Evolutionary conservation across 2,329 filamentous ascomycete genomes (phyloP), one percentile per base, ranked within the genome.

Genomic region (Talaromyces sp.): DNA sequence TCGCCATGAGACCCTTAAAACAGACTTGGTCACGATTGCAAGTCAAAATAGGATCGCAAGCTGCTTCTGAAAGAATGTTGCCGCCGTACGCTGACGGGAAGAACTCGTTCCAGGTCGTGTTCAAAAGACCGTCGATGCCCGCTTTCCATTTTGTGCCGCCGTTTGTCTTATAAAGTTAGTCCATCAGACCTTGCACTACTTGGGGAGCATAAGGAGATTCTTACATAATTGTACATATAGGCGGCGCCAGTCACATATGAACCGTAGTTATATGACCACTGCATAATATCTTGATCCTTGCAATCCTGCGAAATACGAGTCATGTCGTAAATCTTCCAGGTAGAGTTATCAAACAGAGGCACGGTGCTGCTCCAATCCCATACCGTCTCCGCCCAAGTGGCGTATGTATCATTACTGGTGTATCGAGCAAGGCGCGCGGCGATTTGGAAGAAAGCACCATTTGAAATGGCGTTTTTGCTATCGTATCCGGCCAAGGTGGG

Each of bases 391-490:
- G 91, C 91, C 89, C 89, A 92, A 12, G 90, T 83, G 9, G 83
- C 81, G 70, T 93, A 95, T 0, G 88, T 92, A 62, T 82, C 71
- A 76, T 93, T 92, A 54, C 85, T 84, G 0, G 91, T 93, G 76
- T 89, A 92, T 18, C 87, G 81, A 0, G 88, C 88, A 12, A 93
- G 81, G 23, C 90, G 85, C 7, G 90, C 80, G 25, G 78, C 79
- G 21, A 84, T 75, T 64, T 83, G 80, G 73, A 83, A 83, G 66
- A 83, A 81, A 35, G 76, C 80, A 11, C 82, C 82, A 64, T 83
- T 83, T 8, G 79, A 81, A 64, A 84, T 80, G 46, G 77, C 77
- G 67, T 84, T 84, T 65, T 83, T 83, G 70, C 83, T 83, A 65
- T 78, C 73, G 67, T 78, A 84, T 21, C 90, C 89, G 65, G 81